phyloP scores from a whole-genome alignment of 495 filamentous ascomycete species.

The Sporormia fimetaria region DNA sequence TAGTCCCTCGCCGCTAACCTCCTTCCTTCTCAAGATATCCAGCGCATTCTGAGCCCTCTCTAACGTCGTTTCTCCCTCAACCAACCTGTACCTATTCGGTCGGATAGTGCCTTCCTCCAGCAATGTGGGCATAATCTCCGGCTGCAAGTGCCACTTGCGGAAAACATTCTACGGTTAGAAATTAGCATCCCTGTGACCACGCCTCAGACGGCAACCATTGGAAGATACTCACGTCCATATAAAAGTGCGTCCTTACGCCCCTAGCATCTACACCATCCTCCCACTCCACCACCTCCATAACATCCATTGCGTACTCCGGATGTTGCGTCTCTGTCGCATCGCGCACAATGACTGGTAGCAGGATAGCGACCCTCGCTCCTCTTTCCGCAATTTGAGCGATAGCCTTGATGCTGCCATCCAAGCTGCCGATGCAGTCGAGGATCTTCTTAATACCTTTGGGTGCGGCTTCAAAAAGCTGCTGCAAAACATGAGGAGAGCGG shows the following conservation, averaged over 20 bases:
- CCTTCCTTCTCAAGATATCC: slow-evolving; percentile 22
- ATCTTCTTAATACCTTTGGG: slow-evolving; percentile 31
- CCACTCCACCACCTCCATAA: slow-evolving; percentile 32
- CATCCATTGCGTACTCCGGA: slow-evolving; percentile 40
- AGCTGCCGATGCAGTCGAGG: slow-evolving; percentile 45
- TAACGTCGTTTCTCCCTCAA: slow-evolving; percentile 39
- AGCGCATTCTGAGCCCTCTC: slow-evolving; percentile 37
- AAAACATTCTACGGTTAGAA: slow-evolving; percentile 38
- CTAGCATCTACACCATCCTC: slow-evolving; percentile 38
- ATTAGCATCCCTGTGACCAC: background rate
- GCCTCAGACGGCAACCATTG: background rate
- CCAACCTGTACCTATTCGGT: slow-evolving; percentile 38
- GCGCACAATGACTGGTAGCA: slow-evolving; percentile 42
- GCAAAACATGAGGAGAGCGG: slow-evolving; percentile 20
- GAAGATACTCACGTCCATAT: slow-evolving; percentile 33
- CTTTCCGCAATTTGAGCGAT: slow-evolving; percentile 36
- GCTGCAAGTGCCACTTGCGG: slow-evolving; percentile 38
- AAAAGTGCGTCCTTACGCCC: slow-evolving; percentile 41
- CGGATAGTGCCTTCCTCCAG: slow-evolving; percentile 36
- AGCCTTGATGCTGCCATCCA: slow-evolving; percentile 33
- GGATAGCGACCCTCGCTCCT: slow-evolving; percentile 39
- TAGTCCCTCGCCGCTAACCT: slow-evolving; percentile 23
- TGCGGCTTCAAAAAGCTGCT: slow-evolving; percentile 20
- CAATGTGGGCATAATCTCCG: slow-evolving; percentile 40
- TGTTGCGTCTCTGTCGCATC: slow-evolving; percentile 32